A percentile compares a stretch with the other conserved stretches of the same genome.
phyloP scores from a whole-genome alignment of 2,329 filamentous ascomycete species.

The Diaporthe capsici region DNA sequence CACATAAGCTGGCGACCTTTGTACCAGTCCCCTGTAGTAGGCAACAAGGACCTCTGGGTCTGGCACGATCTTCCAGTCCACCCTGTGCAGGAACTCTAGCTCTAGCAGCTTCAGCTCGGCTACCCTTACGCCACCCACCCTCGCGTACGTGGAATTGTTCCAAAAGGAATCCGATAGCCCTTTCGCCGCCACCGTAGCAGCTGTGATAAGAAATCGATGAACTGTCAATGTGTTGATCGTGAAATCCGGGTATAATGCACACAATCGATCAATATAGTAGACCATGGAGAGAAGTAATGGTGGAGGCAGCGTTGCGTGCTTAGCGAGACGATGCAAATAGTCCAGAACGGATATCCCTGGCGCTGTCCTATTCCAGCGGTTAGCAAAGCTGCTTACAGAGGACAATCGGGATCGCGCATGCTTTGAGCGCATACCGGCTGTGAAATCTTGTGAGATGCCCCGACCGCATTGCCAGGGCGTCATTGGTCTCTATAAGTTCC shows the following conservation, averaged over 20 bases:
- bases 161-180: constrained; percentile 97
- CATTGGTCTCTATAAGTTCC: constrained; percentile 94
- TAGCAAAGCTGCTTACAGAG: constrained; percentile 45
- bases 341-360: constrained; percentile 95
- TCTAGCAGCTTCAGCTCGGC: constrained; percentile 92
- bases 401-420: background rate
- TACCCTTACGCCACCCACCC: constrained; percentile 92
- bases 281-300: constrained; percentile 98
- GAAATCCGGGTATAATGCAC: constrained; percentile 92
- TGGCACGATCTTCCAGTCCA: constrained; percentile 97
- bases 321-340: constrained; percentile 92
- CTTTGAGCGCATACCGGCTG: constrained; percentile 75
- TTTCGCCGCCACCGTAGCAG: constrained; percentile 95
- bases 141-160: constrained; percentile 97
- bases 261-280: constrained; percentile 97
- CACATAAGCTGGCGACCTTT: constrained; percentile 69
- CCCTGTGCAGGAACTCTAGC: constrained; percentile 90
- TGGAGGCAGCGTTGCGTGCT: constrained; percentile 92
- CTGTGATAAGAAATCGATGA: constrained; percentile 96
- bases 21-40: constrained; percentile 91
- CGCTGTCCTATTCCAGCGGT: constrained; percentile 62
- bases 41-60: constrained; percentile 93
- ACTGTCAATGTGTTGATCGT: constrained; percentile 97
- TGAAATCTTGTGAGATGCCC: constrained; percentile 95
- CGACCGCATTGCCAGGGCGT: constrained; percentile 85